Evolutionary conservation across 164 flowering plant genomes (phyloP), one percentile per base, ranked within the genome.

Genomic region (Echeveria elegans): DNA sequence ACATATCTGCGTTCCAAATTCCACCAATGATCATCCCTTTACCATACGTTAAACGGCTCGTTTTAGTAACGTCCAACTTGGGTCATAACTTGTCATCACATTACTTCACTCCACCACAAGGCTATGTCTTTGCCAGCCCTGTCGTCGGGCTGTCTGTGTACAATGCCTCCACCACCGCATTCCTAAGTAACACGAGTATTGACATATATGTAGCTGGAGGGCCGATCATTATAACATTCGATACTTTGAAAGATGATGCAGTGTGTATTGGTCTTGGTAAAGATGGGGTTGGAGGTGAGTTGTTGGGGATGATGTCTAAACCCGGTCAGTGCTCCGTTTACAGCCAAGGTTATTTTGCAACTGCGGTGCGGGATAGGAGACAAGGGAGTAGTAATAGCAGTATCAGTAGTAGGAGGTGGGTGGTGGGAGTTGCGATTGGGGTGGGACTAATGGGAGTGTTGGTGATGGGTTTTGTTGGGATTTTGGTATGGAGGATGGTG

Each of bases 361-460:
- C 15, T 12, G 61, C 16, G 16, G 61, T 28, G 32, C 61, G 28
- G 30, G 61, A 4, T 11, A 3, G 19, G 6, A 28, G 19, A 26
- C 61, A 56, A 28, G 32, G 31, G 19, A 56, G n/a, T 53, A 26
- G 28, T 14, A 53, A 29, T 14, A 53, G 24, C 12, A 38, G 12
- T 14, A 10, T 10, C 4, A 43, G 47, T 43, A 12, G 3, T 43
- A 43, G 4, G 5, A 16, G 69, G 63, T 26, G 58, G 85, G 76
- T 75, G 71, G 53, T 77, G 0, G 82, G 82, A 0, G 66, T 75
- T 38, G 77, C 65, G 7, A 68, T 40, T 14, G 92, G 84, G 12
- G 23, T 80, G 59, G 59, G 18, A 14, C 5, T 43, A 18, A 3
- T 72, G 69, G 48, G 37, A 34, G 7, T 34, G 37, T 34, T 76